Evolutionary conservation across 2,329 filamentous ascomycete species (phyloP).

Genomic region (Pseudodiploospora longispora): DNA sequence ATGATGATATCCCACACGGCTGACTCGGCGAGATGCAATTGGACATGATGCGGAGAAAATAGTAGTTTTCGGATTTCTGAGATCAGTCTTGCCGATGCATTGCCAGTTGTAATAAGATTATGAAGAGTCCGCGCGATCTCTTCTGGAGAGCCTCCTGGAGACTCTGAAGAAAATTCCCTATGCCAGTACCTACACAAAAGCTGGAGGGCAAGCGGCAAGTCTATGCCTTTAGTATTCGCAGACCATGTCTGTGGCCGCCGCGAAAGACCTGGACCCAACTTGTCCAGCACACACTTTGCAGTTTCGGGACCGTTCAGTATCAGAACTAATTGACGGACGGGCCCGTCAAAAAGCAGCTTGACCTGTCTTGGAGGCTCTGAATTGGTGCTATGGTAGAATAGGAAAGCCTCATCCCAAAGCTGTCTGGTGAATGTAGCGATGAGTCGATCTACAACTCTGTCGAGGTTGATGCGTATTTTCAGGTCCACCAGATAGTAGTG

Average conservation of each 20-base stretch:
- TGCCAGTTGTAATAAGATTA: constrained; percentile 20
- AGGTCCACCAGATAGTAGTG: constrained; percentile 29
- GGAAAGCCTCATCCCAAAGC: constrained; percentile 29
- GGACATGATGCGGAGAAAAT: constrained; percentile 26
- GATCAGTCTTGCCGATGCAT: constrained; percentile 21
- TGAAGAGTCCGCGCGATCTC: constrained; percentile 25
- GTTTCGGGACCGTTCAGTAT: constrained; percentile 29
- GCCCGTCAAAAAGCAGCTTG: constrained; percentile 26
- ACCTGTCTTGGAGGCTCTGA: constrained; percentile 22
- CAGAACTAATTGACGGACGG: constrained; percentile 28
- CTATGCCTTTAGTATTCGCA: constrained; percentile 22
- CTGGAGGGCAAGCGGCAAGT: constrained; percentile 26
- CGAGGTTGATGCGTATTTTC: constrained; percentile 25
- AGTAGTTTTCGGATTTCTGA: constrained; percentile 20
- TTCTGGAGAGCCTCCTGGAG: constrained; percentile 24
- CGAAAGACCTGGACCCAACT: constrained; percentile 26
- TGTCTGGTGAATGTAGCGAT: constrained; percentile 22
- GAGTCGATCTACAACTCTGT: constrained; percentile 27
- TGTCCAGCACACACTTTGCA: constrained; percentile 25
- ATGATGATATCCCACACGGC: constrained; percentile 27
- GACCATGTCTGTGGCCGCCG: constrained; percentile 25
- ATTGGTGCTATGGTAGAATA: constrained; percentile 22
- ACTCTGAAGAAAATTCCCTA: constrained; percentile 24
- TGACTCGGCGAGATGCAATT: constrained; percentile 30
- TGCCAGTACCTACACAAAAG: constrained; percentile 29